Percentiles rank a stretch among this genome's conserved stretches.
phyloP scores from a whole-genome alignment of 768 basidiomycete species.

The Boletus reticulatus region DNA sequence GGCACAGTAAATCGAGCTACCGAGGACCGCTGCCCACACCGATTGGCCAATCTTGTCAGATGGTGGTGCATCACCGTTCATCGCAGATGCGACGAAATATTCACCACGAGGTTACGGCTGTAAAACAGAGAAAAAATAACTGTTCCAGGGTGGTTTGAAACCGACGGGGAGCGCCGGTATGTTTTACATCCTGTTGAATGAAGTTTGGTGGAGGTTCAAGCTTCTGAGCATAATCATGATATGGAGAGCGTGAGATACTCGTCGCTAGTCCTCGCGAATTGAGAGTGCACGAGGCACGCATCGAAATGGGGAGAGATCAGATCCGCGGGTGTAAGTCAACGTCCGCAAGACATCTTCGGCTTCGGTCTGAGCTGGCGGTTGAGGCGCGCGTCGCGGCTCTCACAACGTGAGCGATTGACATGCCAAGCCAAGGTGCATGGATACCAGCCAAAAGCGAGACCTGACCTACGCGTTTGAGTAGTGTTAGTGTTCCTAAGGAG shows the following conservation, averaged over 20 bases:
- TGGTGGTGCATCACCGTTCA: neutral
- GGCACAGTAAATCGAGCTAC: constrained; percentile 2
- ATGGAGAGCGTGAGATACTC: constrained; percentile 5
- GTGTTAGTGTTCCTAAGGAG: constrained; percentile 2
- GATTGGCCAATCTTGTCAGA: constrained; percentile 21
- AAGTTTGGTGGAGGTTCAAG: neutral
- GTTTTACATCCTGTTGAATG: neutral
- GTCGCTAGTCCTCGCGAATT: neutral
- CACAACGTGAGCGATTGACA: neutral
- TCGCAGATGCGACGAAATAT: constrained; percentile 5
- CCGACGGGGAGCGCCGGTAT: neutral
- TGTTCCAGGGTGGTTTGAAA: neutral
- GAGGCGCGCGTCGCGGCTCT: constrained; percentile 1
- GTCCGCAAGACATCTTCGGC: constrained; percentile 13
- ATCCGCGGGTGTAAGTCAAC: constrained; percentile 33
- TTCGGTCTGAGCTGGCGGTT: constrained; percentile 21
- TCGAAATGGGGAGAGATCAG: constrained; percentile 22
- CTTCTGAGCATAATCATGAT: neutral
- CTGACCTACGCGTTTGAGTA: too few species aligned
- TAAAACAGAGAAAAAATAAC: neutral
- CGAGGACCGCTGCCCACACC: constrained; percentile 9
- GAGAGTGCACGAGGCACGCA: constrained; percentile 25
- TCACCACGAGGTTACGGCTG: neutral
- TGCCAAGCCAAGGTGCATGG: neutral
- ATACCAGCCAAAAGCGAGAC: neutral